Evolutionary conservation across 176 grass and related monocot species (phyloP), one percentile per base, ranked within the genome.

Genomic region (Canna indica): DNA sequence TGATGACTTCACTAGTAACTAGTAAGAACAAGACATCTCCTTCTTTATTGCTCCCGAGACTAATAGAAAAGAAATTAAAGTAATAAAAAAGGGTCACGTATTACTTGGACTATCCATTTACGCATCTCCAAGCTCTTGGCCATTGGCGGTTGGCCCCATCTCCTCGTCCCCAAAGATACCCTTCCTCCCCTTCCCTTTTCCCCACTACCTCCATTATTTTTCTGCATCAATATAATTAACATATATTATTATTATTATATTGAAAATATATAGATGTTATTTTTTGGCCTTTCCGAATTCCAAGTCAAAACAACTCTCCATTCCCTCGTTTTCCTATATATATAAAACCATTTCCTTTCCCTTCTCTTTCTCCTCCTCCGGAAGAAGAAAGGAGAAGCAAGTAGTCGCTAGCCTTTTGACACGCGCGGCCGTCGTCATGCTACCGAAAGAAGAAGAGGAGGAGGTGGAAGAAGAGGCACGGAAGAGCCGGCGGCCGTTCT

Each of bases 71-170:
- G 20, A 24, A 0, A 11, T n/a, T n/a, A 22, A 5, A 67, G n/a
- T 13, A 34, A 30, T 64, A 13, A 18, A 16, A 30, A 45, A 6
- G 5, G 64, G 36, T 42, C n/a, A 27, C 39, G 36, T 68, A 68
- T 56, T 11, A 14, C 11, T 72, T 46, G 47, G 31, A n/a, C n/a
- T 56, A n/a, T 57, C 46, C 48, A 57, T 70, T 80, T 75, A 80
- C 87, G 82, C 84, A 93, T 99, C 90, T 90, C 94, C 70, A 90
- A 60, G 80, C 70, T 47, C 58, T 2, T 80, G 88, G 82, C 67
- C 66, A 64, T 66, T 83, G 72, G 44, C 64, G 36, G 67, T 93
- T 93, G 94, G 89, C 84, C 80, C 80, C 89, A 74, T 93, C 82
- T 75, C 78, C 64, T 79, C 79, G 83, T 69, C 68, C 75, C 45